Evolutionary conservation across 306 rosid species (phyloP).

Genomic region (Albizia julibrissin): DNA sequence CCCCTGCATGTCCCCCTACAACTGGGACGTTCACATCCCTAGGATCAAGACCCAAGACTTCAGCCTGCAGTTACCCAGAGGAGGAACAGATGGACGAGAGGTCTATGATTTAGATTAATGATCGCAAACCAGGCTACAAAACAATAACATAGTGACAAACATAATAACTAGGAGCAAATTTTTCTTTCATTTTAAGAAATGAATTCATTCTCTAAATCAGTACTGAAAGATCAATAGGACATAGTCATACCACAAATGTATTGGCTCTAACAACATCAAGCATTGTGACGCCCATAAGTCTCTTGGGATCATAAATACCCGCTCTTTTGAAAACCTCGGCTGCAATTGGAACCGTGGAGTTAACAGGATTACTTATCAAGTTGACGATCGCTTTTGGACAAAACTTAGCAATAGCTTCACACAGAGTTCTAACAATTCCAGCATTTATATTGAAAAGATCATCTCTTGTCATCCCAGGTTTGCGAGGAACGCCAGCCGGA

Average conservation of each 20-base stretch:
- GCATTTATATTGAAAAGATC: conserved; percentile 96
- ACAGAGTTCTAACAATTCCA: conserved; percentile 82
- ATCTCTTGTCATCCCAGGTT: conserved; percentile 98
- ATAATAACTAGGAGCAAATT: background rate
- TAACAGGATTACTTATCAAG: conserved; percentile 92
- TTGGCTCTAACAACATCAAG: conserved; percentile 96
- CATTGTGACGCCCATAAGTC: conserved; percentile 89
- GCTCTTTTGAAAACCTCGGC: conserved; percentile 93
- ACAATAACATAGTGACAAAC: conserved; percentile 3
- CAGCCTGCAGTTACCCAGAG: conserved; percentile 59
- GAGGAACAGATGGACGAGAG: conserved; percentile 15
- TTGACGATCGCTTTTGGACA: conserved; percentile 88
- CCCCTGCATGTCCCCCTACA: conserved; percentile 93
- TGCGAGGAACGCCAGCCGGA: conserved; percentile 92
- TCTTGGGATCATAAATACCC: conserved; percentile 81
- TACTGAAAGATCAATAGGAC: conserved; percentile 19
- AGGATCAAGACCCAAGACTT: conserved; percentile 85
- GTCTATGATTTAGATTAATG: background rate
- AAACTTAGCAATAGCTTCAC: conserved; percentile 73
- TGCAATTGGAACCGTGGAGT: conserved; percentile 95
- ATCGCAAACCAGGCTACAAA: background rate
- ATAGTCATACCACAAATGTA: conserved; percentile 81
- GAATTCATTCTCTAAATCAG: conserved; percentile 22
- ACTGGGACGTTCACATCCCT: conserved; percentile 94
- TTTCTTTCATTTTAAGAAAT: conserved; percentile 10